Conservation (phyloP, 164 flowering plant species). For the Aristolochia fimbriata region DNA sequence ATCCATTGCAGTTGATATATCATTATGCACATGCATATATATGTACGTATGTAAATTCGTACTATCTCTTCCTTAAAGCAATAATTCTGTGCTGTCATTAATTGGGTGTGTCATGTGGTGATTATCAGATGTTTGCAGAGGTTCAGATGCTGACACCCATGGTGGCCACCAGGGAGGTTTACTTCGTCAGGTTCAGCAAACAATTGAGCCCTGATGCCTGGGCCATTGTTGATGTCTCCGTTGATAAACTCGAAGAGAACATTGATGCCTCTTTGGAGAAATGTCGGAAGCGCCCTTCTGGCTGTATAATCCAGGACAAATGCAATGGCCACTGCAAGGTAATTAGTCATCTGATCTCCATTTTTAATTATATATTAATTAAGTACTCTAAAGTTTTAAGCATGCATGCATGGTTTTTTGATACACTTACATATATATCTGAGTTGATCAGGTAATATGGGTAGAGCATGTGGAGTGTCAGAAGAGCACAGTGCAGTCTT, state of each 20-base stretch:
- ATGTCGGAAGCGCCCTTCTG: constrained; percentile 85
- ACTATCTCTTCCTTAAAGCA: background rate
- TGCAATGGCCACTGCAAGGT: constrained; percentile 96
- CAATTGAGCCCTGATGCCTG: constrained; percentile 65
- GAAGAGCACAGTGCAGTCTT: constrained; percentile 47
- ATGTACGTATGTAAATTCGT: no score
- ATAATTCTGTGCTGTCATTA: no score
- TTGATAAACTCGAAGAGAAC: constrained; percentile 67
- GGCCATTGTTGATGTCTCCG: constrained; percentile 90
- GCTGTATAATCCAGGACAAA: constrained; percentile 90
- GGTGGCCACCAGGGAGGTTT: constrained; percentile 88
- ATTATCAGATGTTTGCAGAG: constrained; percentile 83
- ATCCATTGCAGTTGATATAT: no score
- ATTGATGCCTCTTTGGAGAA: constrained; percentile 62
- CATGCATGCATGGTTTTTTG: background rate
- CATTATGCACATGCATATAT: no score
- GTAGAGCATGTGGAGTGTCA: constrained; percentile 88
- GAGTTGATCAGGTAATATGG: constrained; percentile 74
- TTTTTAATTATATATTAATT: no score
- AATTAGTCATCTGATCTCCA: no score
- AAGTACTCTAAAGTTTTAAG: no score
- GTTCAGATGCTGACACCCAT: constrained; percentile 90
- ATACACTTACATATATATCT: background rate
- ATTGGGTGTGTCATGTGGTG: background rate
- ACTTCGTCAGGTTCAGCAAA: constrained; percentile 70